Base-by-base conservation (phyloP, 257 asterid species). In the Solanum clarkiae region DNA sequence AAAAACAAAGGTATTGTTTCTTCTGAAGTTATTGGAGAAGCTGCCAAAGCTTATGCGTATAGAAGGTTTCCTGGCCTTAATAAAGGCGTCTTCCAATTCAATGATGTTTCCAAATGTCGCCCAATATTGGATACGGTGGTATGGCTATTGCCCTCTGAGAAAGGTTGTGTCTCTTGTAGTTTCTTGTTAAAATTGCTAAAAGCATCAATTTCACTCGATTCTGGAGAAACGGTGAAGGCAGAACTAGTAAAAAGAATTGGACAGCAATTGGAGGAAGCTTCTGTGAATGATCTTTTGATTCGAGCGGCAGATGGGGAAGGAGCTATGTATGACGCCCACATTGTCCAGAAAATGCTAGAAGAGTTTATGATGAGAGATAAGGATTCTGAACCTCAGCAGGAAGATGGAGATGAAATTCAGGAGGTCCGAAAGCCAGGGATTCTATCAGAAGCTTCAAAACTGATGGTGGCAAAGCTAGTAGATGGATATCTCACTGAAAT, bases 401-500 rank as follows among this genome's bases (percentile, higher is more conserved):
- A 90, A 75, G 89, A 92, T 24, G 86, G 85, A 6, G 88, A 90
- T n/a, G 97, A 94, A 86, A 90, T 93, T 89, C 97, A 87, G 86
- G 97, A 91, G 88, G 91, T 91, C 81, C 84, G 89, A 75, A 92
- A 32, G 88, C 97, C 94, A 0, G 98, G 99, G 87, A 92, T 97
- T 75, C 90, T 97, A 53, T 93, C 97, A 2, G 99, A 97, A 90
- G 99, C 99, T 66, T 95, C 99, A 8, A 97, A 95, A 91, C 93
- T 97, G 86, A 97, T 97, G 95, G 99, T 95, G 84, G 98, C 97
- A 16, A 97, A 97, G 90, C 92, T 97, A 10, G 90, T 97, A 0
- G 99, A 97, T 54, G 91, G 92, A 59, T 97, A 97, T 92, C 97
- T 97, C 65, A 92, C 91, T 0, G 98, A 97, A 89, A 92, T 97